Evolutionary conservation across 257 asterid genomes (phyloP), one percentile per base, ranked within the genome.

Genomic region (Nicotiana attenuata): DNA sequence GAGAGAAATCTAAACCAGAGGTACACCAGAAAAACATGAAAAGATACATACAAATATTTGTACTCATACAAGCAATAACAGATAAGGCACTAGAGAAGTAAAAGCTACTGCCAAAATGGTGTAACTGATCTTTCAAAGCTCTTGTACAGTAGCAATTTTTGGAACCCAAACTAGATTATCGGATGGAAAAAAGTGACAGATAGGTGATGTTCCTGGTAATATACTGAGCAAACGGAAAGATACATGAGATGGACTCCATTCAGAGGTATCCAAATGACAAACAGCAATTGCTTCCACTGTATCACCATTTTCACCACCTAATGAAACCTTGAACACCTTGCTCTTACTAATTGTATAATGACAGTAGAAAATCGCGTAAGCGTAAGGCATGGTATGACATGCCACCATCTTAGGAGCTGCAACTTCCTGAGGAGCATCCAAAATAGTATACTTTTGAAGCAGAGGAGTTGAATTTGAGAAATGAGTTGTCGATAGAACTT

Each of bases 251-350:
- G 61, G 89, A 76, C 88, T 89, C 97, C 98, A 94, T 19, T 84
- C 89, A 14, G 97, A 90, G 8, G 98, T 94, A 85, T 93, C 97
- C 96, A 93, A 87, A 78, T 93, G 98, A 83, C 98, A 93, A 75
- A 93, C 93, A 14, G 97, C 97, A 63, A 93, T 50, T 31, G 97
- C 97, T 53, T 94, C 90, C 3, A 90, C 89, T 87, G 80, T 57
- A 11, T 89, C 92, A 1, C 90, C 97, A 56, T 87, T 82, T 81
- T 90, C 92, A 4, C 93, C 89, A 0, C 60, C 77, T 11, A 94
- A 85, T 2, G 90, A 84, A 85, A 88, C 93, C 52, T 35, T 78
- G 13, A 86, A 94, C 14, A 90, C 92, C 76, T 84, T 88, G 82
- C 86, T 92, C 79, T 86, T 80, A 19, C 92, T 92, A 56, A 75